Evolutionary conservation across 2,329 filamentous ascomycete species (phyloP).

Genomic region (Scedosporium apiospermum): DNA sequence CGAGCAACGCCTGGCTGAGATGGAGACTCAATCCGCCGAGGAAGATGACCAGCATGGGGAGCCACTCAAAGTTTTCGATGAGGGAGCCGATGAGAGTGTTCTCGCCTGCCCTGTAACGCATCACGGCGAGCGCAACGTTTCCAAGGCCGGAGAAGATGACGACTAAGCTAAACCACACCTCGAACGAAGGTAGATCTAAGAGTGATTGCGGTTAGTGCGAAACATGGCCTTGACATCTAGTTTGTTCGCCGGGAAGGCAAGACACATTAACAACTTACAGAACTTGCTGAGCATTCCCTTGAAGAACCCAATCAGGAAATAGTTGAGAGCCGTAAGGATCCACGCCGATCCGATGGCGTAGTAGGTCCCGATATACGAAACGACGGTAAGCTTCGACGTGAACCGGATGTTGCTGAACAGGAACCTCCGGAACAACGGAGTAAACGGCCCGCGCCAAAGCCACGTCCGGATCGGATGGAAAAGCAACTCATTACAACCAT

Average conservation of each 20-base stretch:
- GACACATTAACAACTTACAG: conserved; percentile 71
- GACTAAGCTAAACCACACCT: conserved; percentile 73
- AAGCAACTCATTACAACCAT: conserved; percentile 71
- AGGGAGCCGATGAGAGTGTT: conserved; percentile 46
- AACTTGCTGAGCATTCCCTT: conserved; percentile 71
- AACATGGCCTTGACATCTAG: conserved; percentile 60
- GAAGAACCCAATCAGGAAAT: conserved; percentile 77
- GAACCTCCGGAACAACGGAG: conserved; percentile 67
- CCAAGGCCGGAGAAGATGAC: conserved; percentile 69
- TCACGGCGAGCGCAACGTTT: conserved; percentile 60
- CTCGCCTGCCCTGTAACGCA: conserved; percentile 64
- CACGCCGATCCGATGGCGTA: conserved; percentile 70
- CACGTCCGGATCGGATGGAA: conserved; percentile 71
- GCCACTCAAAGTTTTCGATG: conserved; percentile 64
- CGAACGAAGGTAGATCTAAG: conserved; percentile 66
- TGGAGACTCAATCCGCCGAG: conserved; percentile 74
- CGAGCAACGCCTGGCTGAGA: conserved; percentile 67
- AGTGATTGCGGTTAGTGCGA: no score
- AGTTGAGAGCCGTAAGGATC: conserved; percentile 64
- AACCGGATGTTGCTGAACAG: conserved; percentile 64
- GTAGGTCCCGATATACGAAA: conserved; percentile 68
- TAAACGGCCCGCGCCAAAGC: conserved; percentile 66
- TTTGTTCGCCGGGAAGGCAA: conserved; percentile 77
- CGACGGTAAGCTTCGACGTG: conserved; percentile 65
- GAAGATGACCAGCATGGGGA: conserved; percentile 66